Evolutionary conservation across 768 basidiomycete species (phyloP).

Genomic region (Mycena haematopus): DNA sequence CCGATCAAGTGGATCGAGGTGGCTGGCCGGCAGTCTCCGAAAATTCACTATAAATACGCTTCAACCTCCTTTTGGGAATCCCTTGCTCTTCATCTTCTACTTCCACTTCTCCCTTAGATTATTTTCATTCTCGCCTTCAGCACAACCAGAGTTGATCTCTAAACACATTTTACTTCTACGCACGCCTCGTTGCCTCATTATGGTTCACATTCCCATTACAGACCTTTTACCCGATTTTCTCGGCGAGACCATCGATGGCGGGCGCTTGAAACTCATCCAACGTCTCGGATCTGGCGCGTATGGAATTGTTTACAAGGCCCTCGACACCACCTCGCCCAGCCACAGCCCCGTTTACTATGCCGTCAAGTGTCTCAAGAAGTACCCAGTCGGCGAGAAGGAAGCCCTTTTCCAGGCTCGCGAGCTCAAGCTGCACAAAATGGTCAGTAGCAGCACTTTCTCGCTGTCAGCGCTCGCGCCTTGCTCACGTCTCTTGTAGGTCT

Average conservation of each 20-base stretch:
- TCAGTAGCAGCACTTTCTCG: slow-evolving; percentile 33
- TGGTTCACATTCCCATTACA: slow-evolving; percentile 47
- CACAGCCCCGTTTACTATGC: slow-evolving; percentile 58
- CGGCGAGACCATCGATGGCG: slow-evolving; percentile 45
- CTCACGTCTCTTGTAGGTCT: slow-evolving; percentile 11
- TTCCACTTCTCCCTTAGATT: slow-evolving; percentile 5
- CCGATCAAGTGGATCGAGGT: not conserved
- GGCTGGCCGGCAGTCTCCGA: not conserved
- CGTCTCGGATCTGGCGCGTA: slow-evolving; percentile 78
- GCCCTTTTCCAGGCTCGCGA: slow-evolving; percentile 72
- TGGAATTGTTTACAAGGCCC: slow-evolving; percentile 77
- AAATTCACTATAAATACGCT: slow-evolving; percentile 1
- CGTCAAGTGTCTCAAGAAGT: slow-evolving; percentile 76
- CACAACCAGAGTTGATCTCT: slow-evolving; percentile 29
- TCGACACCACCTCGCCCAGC: slow-evolving; percentile 52
- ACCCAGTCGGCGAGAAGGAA: slow-evolving; percentile 59
- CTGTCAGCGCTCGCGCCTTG: not conserved
- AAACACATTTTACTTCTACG: slow-evolving; percentile 24
- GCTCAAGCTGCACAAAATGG: slow-evolving; percentile 60
- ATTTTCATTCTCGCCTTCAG: slow-evolving; percentile 7
- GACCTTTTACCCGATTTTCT: slow-evolving; percentile 56
- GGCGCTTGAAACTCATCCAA: slow-evolving; percentile 65
- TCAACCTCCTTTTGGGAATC: slow-evolving; percentile 7
- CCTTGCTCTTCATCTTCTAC: slow-evolving; percentile 7
- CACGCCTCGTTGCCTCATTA: slow-evolving; percentile 34